Evolutionary conservation across 495 filamentous ascomycete species (phyloP), one percentile per base, ranked within the genome.

Genomic region (Poronia punctata): DNA sequence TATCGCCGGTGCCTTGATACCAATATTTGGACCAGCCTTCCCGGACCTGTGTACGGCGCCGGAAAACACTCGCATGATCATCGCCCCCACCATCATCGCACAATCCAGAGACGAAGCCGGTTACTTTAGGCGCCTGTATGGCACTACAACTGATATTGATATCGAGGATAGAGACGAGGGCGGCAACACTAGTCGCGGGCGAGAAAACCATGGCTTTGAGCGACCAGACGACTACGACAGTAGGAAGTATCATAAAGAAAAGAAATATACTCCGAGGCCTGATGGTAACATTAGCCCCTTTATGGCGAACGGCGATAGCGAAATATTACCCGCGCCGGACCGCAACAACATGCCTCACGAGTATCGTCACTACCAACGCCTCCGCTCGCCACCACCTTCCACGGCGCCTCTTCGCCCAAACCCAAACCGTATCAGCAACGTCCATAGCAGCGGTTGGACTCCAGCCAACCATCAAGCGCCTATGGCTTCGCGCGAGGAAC

Each of bases 21-120:
- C 88, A 11, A 64, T 98, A 38, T 98, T 98, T 56, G 92, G 92
- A 0, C 68, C 72, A 5, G 72, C 79, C 39, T 97, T 98, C 59
- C 79, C 85, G 2, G 61, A 65, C 0, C 63, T 76, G 24, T 98
- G 92, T 54, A 61, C 82, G 11, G 58, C 75, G 5, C 66, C 70
- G 1, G 65, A 66, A 7, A 82, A 78, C 56, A 75, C 68, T 19
- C 72, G 71, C 22, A 88, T 87, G 80, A 55, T 75, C 11, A 89
- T 97, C 48, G 67, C 79, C 33, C 59, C 58, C 0, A 61, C 57
- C 1, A 80, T 88, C 35, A 66, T 90, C 2, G 46, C 45, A 1
- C 56, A 62, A 21, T 77, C 80, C 7, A 75, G 66, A 0, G 63
- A 67, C 7, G 71, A 75, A 17, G 73, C 79, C 0, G 62, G 70